These are phyloP conservation scores for Copromyces sp. DNA, from an alignment of 495 filamentous ascomycete species.

Conservation along the genomic window DNA sequence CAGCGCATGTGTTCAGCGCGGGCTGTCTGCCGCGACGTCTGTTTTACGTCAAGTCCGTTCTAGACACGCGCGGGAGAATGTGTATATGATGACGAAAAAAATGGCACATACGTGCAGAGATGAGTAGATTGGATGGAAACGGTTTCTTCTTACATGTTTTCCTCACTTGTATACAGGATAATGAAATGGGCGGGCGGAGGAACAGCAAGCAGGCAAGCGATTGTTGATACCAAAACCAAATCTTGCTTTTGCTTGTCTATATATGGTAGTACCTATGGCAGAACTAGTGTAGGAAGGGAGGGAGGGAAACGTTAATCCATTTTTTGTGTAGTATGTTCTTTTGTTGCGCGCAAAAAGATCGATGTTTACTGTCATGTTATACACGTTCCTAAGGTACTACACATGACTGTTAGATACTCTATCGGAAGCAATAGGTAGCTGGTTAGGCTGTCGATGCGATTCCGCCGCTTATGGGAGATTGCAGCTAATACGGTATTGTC, in stretches of 20 bases:
- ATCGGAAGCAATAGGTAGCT: not conserved
- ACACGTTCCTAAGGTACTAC: no score
- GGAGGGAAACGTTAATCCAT: not conserved
- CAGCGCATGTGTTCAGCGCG: not conserved
- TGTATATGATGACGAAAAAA: not conserved
- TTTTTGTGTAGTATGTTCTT: not conserved
- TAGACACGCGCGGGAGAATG: not conserved
- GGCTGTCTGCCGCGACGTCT: not conserved
- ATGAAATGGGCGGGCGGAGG: not conserved
- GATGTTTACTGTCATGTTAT: not conserved
- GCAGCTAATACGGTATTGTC: no score
- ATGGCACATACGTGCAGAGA: not conserved
- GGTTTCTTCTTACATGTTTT: not conserved
- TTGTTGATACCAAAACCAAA: not conserved
- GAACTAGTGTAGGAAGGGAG: not conserved
- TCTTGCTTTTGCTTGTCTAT: not conserved
- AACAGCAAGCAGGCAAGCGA: not conserved
- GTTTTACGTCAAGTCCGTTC: not conserved
- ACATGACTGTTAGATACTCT: not conserved
- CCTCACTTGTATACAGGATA: not conserved
- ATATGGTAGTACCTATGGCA: not conserved
- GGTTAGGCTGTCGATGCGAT: no score
- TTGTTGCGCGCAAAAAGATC: not conserved
- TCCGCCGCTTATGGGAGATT: no score
- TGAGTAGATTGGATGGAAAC: not conserved